phyloP scores from a whole-genome alignment of 2,329 filamentous ascomycete genomes.

The Bipolaris gigantea region DNA sequence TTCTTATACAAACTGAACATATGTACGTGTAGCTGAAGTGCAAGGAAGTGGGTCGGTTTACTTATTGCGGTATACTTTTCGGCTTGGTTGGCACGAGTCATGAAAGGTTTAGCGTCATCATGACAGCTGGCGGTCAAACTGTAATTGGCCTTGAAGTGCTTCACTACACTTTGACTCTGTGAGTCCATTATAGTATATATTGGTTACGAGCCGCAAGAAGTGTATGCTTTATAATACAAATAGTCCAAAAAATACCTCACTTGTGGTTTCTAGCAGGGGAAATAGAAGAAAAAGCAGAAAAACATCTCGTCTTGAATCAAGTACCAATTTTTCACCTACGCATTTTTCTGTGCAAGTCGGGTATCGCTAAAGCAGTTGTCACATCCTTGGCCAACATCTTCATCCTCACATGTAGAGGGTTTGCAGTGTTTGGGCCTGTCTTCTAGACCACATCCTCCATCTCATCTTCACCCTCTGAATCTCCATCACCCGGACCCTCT shows the following conservation, averaged over 20 bases:
- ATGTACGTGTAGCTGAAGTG: neutral
- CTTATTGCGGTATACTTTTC: neutral
- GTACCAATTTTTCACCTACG: neutral
- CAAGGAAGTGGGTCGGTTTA: neutral
- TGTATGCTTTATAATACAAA: neutral
- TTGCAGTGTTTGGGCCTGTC: neutral
- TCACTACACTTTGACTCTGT: neutral
- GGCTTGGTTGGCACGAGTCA: neutral
- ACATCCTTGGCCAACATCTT: neutral
- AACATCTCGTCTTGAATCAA: neutral
- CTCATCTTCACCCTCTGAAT: conserved; percentile 69
- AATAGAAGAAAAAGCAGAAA: neutral
- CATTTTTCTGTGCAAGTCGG: neutral
- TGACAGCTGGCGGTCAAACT: neutral
- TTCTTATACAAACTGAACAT: neutral
- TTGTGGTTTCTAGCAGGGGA: neutral
- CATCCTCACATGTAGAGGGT: neutral
- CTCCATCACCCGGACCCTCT: conserved; percentile 57
- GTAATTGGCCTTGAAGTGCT: neutral
- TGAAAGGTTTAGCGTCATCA: conserved; percentile 4
- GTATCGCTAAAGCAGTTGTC: conserved; percentile 7
- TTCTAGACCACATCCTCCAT: conserved; percentile 72
- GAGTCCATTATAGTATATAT: neutral
- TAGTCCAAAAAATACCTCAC: neutral
- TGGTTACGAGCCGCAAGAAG: neutral